Evolutionary conservation across 2,329 filamentous ascomycete species (phyloP).

Genomic region (Fusarium robinianum): DNA sequence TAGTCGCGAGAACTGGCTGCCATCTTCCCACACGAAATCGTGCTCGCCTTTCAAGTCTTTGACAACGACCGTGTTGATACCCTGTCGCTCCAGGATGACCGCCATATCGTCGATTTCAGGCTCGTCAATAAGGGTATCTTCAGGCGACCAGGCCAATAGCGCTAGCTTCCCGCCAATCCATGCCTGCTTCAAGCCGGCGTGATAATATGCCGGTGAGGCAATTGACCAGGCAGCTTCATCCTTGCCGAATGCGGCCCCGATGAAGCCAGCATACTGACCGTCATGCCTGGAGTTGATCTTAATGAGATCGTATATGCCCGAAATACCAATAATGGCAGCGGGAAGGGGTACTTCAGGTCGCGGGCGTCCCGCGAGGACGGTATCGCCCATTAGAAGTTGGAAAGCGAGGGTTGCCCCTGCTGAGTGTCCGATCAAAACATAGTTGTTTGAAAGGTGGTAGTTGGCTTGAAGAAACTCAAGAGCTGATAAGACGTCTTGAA

Average conservation of each 20-base stretch:
- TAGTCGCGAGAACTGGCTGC: slow-evolving; percentile 57
- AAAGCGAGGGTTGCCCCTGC: slow-evolving; percentile 67
- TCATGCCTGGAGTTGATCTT: slow-evolving; percentile 54
- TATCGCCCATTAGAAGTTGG: slow-evolving; percentile 58
- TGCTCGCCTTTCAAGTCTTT: slow-evolving; percentile 61
- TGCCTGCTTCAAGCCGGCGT: slow-evolving; percentile 46
- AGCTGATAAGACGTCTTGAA: slow-evolving; percentile 59
- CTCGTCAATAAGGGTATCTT: slow-evolving; percentile 57
- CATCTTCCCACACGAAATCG: slow-evolving; percentile 66
- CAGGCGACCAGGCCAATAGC: slow-evolving; percentile 51
- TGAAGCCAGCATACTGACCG: slow-evolving; percentile 60
- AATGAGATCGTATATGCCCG: slow-evolving; percentile 69
- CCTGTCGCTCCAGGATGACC: slow-evolving; percentile 47
- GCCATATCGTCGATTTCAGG: slow-evolving; percentile 64
- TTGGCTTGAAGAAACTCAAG: slow-evolving; percentile 53
- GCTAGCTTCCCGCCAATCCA: slow-evolving; percentile 44
- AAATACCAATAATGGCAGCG: slow-evolving; percentile 61
- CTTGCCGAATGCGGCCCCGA: slow-evolving; percentile 63
- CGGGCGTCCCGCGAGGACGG: slow-evolving; percentile 32
- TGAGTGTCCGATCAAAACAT: slow-evolving; percentile 65
- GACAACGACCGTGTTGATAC: slow-evolving; percentile 39
- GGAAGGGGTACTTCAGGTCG: slow-evolving; percentile 46
- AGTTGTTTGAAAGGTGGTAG: slow-evolving; percentile 53
- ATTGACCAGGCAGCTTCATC: slow-evolving; percentile 55
- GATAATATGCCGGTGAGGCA: slow-evolving; percentile 57